Evolutionary conservation across 257 asterid genomes (phyloP).

Genomic region (Fraxinus pennsylvanica): DNA sequence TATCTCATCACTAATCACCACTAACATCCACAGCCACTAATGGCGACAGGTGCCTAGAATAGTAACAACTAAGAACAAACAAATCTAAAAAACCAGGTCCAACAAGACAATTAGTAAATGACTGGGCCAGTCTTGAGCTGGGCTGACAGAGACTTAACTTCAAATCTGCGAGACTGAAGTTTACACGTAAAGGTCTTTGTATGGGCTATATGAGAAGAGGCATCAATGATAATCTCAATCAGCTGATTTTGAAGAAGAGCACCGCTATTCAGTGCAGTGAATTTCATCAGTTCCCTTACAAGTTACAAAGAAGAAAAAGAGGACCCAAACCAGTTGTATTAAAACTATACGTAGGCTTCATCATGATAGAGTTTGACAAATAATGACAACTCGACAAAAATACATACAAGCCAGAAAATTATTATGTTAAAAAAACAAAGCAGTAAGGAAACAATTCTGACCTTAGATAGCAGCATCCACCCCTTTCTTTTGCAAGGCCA

Average conservation of each 20-base stretch:
- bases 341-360: neutral
- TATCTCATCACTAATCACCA: neutral
- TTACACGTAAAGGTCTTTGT: neutral
- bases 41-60: neutral
- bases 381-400: neutral
- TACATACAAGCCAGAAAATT: neutral
- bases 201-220: neutral
- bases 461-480: slow-evolving; percentile 96
- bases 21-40: neutral
- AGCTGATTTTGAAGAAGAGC: neutral
- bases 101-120: neutral
- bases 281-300: neutral
- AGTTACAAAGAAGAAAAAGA: neutral
- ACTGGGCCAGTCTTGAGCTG: neutral
- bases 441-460: slow-evolving; percentile 35
- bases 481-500: slow-evolving; percentile 94
- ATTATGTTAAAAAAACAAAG: neutral
- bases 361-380: neutral
- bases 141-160: neutral
- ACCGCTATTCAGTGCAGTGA: neutral
- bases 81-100: neutral
- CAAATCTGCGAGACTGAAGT: neutral
- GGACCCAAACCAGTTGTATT: neutral
- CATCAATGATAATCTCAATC: neutral
- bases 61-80: neutral